These are phyloP conservation scores for Saccharomycopsis javanensis DNA, from an alignment of 805 yeast species.

Conservation along the genomic window DNA sequence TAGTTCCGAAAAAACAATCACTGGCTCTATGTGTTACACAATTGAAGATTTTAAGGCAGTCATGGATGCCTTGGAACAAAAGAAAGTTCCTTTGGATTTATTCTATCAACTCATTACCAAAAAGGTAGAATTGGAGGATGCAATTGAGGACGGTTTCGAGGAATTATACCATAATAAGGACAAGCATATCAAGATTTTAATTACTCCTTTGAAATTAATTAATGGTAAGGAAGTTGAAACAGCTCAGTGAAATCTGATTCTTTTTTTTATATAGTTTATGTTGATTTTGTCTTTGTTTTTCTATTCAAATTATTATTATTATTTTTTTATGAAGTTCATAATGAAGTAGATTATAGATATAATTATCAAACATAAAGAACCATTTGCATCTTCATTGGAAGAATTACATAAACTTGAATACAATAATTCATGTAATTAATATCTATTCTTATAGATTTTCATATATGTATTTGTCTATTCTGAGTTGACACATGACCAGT, in stretches of 20 bases:
- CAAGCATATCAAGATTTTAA: constrained; percentile 36
- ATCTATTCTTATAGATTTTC: no score
- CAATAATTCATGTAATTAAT: no score
- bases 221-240: constrained; percentile 9
- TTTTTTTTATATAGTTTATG: not conserved
- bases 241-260: not conserved
- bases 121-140: constrained; percentile 31
- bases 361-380: no score
- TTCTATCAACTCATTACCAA: constrained; percentile 32
- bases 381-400: no score
- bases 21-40: constrained; percentile 39
- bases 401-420: no score
- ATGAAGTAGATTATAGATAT: no score
- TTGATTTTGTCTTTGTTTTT: not conserved
- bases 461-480: no score
- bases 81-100: constrained; percentile 29
- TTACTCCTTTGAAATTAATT: constrained; percentile 25
- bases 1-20: constrained; percentile 32
- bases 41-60: constrained; percentile 36
- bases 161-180: constrained; percentile 36
- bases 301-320: no score
- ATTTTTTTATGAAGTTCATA: no score
- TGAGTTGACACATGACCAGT: no score
- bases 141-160: constrained; percentile 33
- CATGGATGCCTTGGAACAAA: constrained; percentile 32